Conservation (phyloP, 345 rosid species). For the Sapria himalayana region DNA sequence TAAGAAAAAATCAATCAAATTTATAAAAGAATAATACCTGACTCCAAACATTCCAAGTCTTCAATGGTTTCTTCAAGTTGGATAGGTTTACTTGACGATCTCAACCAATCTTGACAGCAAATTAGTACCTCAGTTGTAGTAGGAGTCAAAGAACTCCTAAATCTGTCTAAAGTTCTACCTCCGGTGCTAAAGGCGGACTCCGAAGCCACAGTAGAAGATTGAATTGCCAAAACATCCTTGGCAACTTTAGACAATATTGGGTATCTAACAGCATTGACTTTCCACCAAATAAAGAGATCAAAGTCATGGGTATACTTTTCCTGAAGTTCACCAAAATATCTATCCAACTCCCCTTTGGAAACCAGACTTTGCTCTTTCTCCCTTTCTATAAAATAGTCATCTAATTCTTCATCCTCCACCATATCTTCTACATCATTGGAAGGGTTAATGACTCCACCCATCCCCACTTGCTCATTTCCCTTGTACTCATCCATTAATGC, state of each 20-base stretch:
- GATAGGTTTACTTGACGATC: too few relatives aligned
- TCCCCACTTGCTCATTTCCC: conserved; percentile 68
- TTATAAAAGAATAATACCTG: too few relatives aligned
- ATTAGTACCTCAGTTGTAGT: not conserved
- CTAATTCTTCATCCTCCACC: too few relatives aligned
- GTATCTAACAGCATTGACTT: not conserved
- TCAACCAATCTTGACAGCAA: conserved; percentile 11
- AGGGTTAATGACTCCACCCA: conserved; percentile 70
- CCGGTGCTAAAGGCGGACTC: not conserved
- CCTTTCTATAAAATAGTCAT: too few relatives aligned
- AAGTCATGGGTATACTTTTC: not conserved
- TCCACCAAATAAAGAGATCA: not conserved
- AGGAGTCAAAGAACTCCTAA: conserved; percentile 5
- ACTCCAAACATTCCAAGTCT: too few relatives aligned
- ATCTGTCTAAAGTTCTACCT: not conserved
- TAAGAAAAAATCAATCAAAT: too few relatives aligned
- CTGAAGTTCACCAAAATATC: not conserved
- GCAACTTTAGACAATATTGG: not conserved
- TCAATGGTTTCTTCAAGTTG: too few relatives aligned
- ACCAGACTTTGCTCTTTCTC: conserved; percentile 32
- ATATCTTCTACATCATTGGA: too few relatives aligned
- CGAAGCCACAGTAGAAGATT: conserved; percentile 1
- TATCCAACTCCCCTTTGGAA: not conserved
- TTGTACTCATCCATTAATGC: conserved; percentile 16
- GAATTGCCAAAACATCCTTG: not conserved